Conservation (phyloP, 23 red algal genomes). For the Pyropia yezoensis region DNA sequence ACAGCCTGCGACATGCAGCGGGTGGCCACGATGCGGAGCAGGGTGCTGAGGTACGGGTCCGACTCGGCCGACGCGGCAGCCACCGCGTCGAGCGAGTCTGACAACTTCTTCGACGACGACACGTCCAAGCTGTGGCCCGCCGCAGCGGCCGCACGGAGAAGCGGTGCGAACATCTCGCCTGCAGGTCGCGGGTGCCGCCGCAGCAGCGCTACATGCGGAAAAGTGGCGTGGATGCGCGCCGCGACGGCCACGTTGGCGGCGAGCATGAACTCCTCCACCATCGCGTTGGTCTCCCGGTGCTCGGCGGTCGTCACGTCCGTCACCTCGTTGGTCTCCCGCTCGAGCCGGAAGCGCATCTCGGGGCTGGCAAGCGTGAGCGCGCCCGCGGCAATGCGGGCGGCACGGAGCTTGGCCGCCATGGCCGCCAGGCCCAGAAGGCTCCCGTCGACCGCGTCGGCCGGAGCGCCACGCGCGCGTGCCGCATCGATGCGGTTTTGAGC, state of each 20-base stretch:
- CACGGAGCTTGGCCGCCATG: conserved; percentile 57
- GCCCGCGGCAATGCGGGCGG: conserved; percentile 59
- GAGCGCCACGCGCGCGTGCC: conserved; percentile 17
- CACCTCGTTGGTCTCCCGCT: conserved; percentile 54
- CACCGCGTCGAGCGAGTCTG: conserved; percentile 65
- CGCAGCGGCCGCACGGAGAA: conserved; percentile 46
- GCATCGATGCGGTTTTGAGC: conserved; percentile 77
- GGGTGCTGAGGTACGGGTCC: conserved; percentile 71
- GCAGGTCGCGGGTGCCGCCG: conserved; percentile 80
- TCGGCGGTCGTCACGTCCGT: conserved; percentile 55
- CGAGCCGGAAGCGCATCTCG: conserved; percentile 86
- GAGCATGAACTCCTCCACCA: conserved; percentile 99
- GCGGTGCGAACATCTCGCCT: conserved; percentile 84
- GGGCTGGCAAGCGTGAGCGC: conserved; percentile 85
- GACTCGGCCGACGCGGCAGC: conserved; percentile 12
- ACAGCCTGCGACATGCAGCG: conserved; percentile 98
- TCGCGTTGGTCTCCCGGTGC: conserved; percentile 74
- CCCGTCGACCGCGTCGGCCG: conserved; percentile 18
- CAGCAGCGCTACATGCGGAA: conserved; percentile 76
- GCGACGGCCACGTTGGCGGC: conserved; percentile 88
- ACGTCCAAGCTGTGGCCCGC: conserved; percentile 77
- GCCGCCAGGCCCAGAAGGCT: conserved; percentile 49
- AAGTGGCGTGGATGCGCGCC: conserved; percentile 51
- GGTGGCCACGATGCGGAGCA: conserved; percentile 88
- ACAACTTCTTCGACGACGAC: conserved; percentile 69